Evolutionary conservation across 2,329 filamentous ascomycete species (phyloP).

Genomic region (Bipolaris victoriae): DNA sequence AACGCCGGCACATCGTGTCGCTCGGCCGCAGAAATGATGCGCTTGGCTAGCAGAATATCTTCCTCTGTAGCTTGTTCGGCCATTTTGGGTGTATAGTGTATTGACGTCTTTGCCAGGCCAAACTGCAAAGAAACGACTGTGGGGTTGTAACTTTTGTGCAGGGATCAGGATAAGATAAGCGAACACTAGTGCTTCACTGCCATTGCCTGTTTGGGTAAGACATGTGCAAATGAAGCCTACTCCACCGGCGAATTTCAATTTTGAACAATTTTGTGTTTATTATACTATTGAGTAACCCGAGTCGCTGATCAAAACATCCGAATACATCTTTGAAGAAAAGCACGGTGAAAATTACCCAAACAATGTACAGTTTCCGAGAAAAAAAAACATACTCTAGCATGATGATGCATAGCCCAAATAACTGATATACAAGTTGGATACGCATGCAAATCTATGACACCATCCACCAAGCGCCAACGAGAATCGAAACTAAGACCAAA

Average conservation of each 20-base stretch:
- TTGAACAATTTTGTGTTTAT: conserved; percentile 2
- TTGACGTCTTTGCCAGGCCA: background rate
- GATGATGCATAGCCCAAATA: background rate
- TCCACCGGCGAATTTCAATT: too few species aligned
- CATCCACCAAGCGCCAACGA: conserved; percentile 64
- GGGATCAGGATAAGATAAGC: conserved; percentile 20
- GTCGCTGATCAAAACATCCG: background rate
- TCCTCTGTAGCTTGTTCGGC: conserved; percentile 44
- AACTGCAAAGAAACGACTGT: conserved; percentile 12
- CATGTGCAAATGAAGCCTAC: background rate
- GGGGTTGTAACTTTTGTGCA: conserved; percentile 19
- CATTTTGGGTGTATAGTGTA: conserved; percentile 30
- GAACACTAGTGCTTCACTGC: conserved; percentile 17
- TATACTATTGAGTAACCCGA: background rate
- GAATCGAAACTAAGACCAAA: conserved; percentile 60
- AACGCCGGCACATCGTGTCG: conserved; percentile 44
- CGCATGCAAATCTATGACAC: conserved; percentile 40
- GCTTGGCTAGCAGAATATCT: conserved; percentile 46
- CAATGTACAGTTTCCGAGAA: background rate
- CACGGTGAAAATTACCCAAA: background rate
- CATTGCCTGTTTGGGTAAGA: conserved; percentile 14
- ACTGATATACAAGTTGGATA: conserved; percentile 6
- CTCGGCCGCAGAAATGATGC: conserved; percentile 46
- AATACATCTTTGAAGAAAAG: background rate
- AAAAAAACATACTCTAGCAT: background rate